Conservation (phyloP, 345 rosid species). For the Eutrema yunnanense region DNA sequence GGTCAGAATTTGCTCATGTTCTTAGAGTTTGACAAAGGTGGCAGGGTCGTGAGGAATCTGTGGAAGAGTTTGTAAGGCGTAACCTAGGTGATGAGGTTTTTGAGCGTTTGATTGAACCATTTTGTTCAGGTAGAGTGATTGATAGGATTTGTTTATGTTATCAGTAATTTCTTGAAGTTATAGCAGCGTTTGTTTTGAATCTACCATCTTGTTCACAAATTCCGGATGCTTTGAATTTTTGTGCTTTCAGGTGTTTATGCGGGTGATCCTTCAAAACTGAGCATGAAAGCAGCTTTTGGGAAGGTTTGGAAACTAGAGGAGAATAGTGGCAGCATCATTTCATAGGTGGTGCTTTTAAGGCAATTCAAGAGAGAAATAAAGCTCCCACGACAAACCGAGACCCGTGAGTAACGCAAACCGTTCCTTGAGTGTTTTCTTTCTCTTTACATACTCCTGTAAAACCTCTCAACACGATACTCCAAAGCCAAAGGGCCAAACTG, state of each 20-base stretch:
- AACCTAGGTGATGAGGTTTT: slow-evolving; percentile 85
- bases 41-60: slow-evolving; percentile 95
- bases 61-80: slow-evolving; percentile 91
- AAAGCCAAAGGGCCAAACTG: slow-evolving; percentile 79
- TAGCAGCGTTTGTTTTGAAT: not conserved
- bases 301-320: slow-evolving; percentile 85
- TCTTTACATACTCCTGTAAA: not conserved
- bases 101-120: slow-evolving; percentile 81
- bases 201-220: not conserved
- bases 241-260: slow-evolving; percentile 66
- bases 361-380: slow-evolving; percentile 64
- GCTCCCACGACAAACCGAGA: slow-evolving; percentile 59
- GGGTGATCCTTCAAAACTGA: slow-evolving; percentile 75
- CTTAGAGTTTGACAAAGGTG: slow-evolving; percentile 59
- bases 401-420: slow-evolving; percentile 43
- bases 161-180: too few species aligned
- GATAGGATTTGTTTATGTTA: not conserved
- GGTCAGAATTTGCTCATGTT: slow-evolving; percentile 35
- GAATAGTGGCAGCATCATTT: slow-evolving; percentile 67
- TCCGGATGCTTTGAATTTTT: not conserved
- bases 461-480: not conserved
- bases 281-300: slow-evolving; percentile 90
- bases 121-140: slow-evolving; percentile 61
- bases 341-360: slow-evolving; percentile 67
- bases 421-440: not conserved